phyloP scores from a whole-genome alignment of 2,329 filamentous ascomycete species.

The Phaeoacremonium minimum region DNA sequence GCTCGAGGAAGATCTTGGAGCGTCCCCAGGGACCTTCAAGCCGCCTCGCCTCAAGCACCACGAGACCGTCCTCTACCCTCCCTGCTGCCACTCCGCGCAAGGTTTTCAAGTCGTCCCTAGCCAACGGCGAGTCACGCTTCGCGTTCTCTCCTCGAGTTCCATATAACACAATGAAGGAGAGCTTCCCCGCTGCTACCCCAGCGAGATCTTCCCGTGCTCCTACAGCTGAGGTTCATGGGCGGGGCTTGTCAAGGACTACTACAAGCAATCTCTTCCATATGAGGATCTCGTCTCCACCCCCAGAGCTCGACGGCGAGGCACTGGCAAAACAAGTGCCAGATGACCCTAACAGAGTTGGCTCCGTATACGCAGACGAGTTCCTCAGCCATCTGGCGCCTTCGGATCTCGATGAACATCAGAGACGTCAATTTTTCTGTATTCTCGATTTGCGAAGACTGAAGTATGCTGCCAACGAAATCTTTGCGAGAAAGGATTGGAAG shows the following conservation, averaged over 20 bases:
- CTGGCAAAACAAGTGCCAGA: slow-evolving; percentile 50
- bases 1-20: slow-evolving; percentile 26
- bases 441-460: slow-evolving; percentile 58
- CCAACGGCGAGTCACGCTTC: slow-evolving; percentile 18
- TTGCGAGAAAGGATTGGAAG: slow-evolving; percentile 58
- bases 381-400: slow-evolving; percentile 52
- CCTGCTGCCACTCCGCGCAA: slow-evolving; percentile 23
- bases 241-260: slow-evolving; percentile 43
- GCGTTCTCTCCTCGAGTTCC: slow-evolving; percentile 42
- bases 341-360: slow-evolving; percentile 44
- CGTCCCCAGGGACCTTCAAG: slow-evolving; percentile 25
- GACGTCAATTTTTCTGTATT: slow-evolving; percentile 59
- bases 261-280: slow-evolving; percentile 52
- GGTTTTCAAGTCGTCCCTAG: slow-evolving; percentile 23
- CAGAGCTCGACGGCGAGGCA: slow-evolving; percentile 50
- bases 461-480: slow-evolving; percentile 58
- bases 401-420: slow-evolving; percentile 54
- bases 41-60: slow-evolving; percentile 15
- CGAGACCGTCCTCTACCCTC: slow-evolving; percentile 6
- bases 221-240: slow-evolving; percentile 40
- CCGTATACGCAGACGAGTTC: slow-evolving; percentile 58
- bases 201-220: slow-evolving; percentile 37
- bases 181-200: slow-evolving; percentile 41
- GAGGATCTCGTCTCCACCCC: slow-evolving; percentile 54
- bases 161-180: slow-evolving; percentile 39